A percentile compares a stretch with the other conserved stretches of the same genome.
Conservation (phyloP, 345 rosid genomes). For the Linum tenue region DNA sequence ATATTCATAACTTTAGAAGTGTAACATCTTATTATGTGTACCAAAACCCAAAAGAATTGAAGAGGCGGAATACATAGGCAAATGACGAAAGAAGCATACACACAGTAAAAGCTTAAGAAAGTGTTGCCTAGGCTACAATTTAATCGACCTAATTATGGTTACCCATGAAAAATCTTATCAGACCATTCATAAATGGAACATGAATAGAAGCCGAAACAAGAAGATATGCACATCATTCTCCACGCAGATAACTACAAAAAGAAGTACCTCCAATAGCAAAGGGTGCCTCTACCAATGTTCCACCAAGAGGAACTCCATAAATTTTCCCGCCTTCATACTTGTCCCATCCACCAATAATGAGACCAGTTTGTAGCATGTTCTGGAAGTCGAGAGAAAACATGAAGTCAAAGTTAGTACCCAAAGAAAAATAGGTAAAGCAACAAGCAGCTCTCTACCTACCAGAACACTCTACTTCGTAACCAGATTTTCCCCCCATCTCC, state of each 20-base stretch:
- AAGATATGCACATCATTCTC: not conserved
- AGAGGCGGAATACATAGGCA: not conserved
- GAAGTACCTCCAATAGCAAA: conserved; percentile 85
- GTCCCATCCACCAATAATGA: conserved; percentile 99
- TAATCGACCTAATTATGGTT: not conserved
- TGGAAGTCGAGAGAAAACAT: conserved; percentile 18
- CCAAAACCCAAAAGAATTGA: not conserved
- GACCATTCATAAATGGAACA: too few species aligned
- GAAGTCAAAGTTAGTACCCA: conserved; percentile 1
- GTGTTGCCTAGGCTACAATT: not conserved
- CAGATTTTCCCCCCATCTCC: not conserved
- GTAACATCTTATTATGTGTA: not conserved
- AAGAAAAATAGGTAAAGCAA: not conserved
- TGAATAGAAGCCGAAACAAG: not conserved
- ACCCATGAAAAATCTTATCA: too few species aligned
- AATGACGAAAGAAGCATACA: not conserved
- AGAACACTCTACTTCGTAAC: not conserved
- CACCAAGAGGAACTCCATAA: conserved; percentile 93
- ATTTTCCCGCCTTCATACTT: conserved; percentile 94
- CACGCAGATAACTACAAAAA: not conserved
- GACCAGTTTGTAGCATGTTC: conserved; percentile 85
- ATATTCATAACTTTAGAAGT: not conserved
- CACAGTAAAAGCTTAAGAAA: not conserved
- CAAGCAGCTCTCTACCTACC: not conserved
- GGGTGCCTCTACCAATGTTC: conserved; percentile 89